phyloP scores from a whole-genome alignment of 495 filamentous ascomycete genomes.

The Penicillium arizonense region DNA sequence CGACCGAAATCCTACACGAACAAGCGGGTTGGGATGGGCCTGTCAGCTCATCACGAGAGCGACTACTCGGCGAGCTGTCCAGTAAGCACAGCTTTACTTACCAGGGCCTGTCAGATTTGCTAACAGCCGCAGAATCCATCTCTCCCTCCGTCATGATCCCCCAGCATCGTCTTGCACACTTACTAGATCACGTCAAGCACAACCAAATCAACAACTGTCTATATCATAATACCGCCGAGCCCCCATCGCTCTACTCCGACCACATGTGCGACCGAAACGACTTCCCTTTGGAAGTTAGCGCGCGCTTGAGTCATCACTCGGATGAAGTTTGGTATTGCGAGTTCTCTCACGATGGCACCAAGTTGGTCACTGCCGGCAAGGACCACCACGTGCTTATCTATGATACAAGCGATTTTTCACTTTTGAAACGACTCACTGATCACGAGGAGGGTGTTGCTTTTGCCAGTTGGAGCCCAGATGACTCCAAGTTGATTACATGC shows the following conservation, averaged over 20 bases:
- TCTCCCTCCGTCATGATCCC: constrained; percentile 99
- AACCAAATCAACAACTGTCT: constrained; percentile 79
- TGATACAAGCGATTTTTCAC: constrained; percentile 66
- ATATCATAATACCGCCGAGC: constrained; percentile 79
- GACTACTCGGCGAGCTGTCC: constrained; percentile 77
- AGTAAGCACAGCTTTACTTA: constrained; percentile 52
- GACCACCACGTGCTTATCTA: constrained; percentile 79
- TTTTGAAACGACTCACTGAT: constrained; percentile 61
- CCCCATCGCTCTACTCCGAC: constrained; percentile 85
- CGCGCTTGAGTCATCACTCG: constrained; percentile 69
- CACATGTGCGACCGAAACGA: constrained; percentile 78
- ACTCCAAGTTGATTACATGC: constrained; percentile 79
- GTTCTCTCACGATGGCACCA: constrained; percentile 87
- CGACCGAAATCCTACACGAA: constrained; percentile 72
- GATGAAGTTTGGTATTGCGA: constrained; percentile 89
- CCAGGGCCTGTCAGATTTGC: neutral
- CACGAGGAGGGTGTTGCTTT: constrained; percentile 69
- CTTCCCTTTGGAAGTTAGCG: constrained; percentile 68
- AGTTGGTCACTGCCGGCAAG: constrained; percentile 76
- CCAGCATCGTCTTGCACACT: constrained; percentile 79
- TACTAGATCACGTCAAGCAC: constrained; percentile 81
- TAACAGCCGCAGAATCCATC: constrained; percentile 67
- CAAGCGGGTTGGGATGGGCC: constrained; percentile 90
- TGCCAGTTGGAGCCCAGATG: constrained; percentile 89
- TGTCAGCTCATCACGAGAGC: constrained; percentile 68